Evolutionary conservation across 176 grass and related monocot species (phyloP).

Genomic region (Cocos nucifera): DNA sequence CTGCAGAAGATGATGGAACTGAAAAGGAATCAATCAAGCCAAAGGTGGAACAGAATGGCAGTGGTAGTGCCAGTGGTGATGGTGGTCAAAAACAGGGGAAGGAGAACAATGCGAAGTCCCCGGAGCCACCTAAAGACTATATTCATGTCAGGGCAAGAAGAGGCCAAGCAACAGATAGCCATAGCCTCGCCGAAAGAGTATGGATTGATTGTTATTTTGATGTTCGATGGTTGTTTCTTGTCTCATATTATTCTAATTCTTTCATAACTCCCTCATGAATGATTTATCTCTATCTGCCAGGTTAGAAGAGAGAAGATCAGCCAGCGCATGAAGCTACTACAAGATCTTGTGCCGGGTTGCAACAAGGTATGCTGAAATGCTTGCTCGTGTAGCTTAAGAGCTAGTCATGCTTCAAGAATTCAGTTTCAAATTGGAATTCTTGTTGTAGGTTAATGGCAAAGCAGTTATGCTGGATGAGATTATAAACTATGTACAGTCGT

Average conservation of each 20-base stretch:
- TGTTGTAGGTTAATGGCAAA: conserved; percentile 89
- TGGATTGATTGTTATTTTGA: conserved; percentile 13
- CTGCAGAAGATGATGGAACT: conserved; percentile 37
- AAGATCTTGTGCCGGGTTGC: conserved; percentile 97
- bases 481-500: conserved; percentile 97
- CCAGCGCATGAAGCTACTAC: conserved; percentile 96
- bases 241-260: not conserved
- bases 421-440: conserved; percentile 9
- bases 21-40: conserved; percentile 54
- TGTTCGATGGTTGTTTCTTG: no score
- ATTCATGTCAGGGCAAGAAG: conserved; percentile 94
- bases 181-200: conserved; percentile 98
- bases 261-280: not conserved
- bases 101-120: conserved; percentile 30
- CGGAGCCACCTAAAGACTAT: conserved; percentile 73
- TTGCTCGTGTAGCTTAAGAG: no score
- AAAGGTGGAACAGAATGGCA: conserved; percentile 49
- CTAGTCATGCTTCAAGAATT: conserved; percentile 2
- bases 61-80: conserved; percentile 52
- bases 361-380: conserved; percentile 60
- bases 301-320: conserved; percentile 98
- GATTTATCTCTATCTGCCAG: conserved; percentile 20
- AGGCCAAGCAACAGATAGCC: conserved; percentile 95
- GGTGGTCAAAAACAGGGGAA: conserved; percentile 55
- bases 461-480: conserved; percentile 99